Evolutionary conservation across 257 asterid genomes (phyloP).

Genomic region (Fraxinus pennsylvanica): DNA sequence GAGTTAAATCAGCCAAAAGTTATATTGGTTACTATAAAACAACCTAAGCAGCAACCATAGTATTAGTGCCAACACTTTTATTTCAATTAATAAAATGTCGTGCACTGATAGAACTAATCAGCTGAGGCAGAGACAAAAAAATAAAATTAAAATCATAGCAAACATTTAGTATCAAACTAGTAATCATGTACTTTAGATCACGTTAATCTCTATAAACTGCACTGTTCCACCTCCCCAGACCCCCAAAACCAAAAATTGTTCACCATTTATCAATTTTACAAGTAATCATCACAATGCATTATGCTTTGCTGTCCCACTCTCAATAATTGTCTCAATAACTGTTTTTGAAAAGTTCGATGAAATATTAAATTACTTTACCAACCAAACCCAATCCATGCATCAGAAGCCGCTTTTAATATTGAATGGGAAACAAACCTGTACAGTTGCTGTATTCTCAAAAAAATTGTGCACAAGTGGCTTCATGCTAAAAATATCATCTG

Average conservation of each 20-base stretch:
- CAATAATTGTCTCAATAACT: neutral
- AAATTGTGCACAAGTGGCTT: conserved; percentile 82
- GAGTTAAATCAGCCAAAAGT: neutral
- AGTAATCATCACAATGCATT: neutral
- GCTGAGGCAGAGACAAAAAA: neutral
- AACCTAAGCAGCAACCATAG: neutral
- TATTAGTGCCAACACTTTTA: neutral
- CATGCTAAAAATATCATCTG: conserved; percentile 67
- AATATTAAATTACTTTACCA: neutral
- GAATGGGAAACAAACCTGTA: conserved; percentile 60
- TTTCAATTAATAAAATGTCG: neutral
- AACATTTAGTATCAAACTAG: neutral
- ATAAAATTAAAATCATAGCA: neutral
- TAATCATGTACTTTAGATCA: neutral
- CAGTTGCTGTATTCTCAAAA: conserved; percentile 85
- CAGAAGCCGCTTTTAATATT: conserved; percentile 14
- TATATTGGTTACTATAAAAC: neutral
- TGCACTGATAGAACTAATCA: neutral
- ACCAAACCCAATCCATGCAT: conserved; percentile 10
- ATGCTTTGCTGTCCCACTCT: neutral
- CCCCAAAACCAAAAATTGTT: neutral
- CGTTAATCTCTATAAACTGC: neutral
- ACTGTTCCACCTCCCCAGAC: no score
- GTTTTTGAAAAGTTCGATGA: neutral
- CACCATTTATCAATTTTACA: neutral